Base-by-base conservation (phyloP, 1,139 yeast genomes). In the Debaryomyces sp. region DNA sequence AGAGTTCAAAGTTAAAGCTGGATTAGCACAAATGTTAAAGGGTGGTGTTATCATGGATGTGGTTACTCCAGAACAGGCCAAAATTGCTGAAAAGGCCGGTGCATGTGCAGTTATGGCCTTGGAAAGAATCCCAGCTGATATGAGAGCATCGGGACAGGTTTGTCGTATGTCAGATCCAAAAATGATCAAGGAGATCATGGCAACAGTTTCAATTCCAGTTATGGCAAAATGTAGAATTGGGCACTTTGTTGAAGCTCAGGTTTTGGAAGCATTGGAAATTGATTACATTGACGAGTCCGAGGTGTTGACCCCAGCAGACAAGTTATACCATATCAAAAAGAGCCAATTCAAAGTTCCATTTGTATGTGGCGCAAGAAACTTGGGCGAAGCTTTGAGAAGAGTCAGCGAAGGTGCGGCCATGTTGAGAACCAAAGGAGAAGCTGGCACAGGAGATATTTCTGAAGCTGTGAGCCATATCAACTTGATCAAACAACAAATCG, bases 91-190 rank as follows among this genome's bases (percentile, higher is more conserved):
- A 67, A 77, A 72, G 51, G 94, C 96, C 2, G 96, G 96, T 53
- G 96, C 96, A 10, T 86, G 90, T 71, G 95, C 96, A 9, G 96
- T 89, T 34, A 89, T 88, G 96, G 96, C 96, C 3, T 76, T 89
- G 57, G 96, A 89, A 68, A 75, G 87, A 59, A 89, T 89, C 49
- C 96, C 96, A 21, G 92, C 96, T 13, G 96, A 89, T 63, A 88
- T 89, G 82, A 79, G 96, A 61, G 85, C 84, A 51, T 82, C 87
- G 47, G 94, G 95, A 45, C 88, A 88, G 54, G 96, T 89, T 44
- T 89, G 95, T 54, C 80, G 96, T 62, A 89, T 89, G 96, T 83
- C 89, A 17, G 96, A 89, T 66, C 96, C 96, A 4, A 73, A 84
- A 59, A 83, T 89, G 89, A 87, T 89, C 67, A 75, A 80, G 64